Conservation (phyloP, 2,329 filamentous ascomycete species). For the Diaporthe humulicola region DNA sequence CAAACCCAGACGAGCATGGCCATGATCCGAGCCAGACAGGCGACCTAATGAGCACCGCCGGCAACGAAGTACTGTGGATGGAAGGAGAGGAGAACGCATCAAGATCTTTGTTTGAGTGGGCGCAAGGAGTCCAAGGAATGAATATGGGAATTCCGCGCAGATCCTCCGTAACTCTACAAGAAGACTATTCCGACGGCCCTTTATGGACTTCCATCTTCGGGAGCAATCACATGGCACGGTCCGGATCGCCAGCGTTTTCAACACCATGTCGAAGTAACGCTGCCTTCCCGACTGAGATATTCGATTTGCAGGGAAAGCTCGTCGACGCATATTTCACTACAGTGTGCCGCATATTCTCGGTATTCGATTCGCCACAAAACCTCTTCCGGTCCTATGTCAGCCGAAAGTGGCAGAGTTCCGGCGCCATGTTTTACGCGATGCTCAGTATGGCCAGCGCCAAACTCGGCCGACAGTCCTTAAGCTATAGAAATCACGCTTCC, state of each 20-base stretch:
- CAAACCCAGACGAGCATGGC: not conserved
- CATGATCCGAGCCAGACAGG: not conserved
- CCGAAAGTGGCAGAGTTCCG: not conserved
- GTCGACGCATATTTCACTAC: not conserved
- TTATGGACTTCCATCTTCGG: not conserved
- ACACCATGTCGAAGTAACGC: not conserved
- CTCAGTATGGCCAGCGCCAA: not conserved
- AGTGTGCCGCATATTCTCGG: not conserved
- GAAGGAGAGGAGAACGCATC: not conserved
- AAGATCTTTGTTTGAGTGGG: not conserved
- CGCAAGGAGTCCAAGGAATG: not conserved
- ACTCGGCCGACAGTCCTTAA: not conserved
- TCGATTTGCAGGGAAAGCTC: not conserved
- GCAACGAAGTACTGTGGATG: not conserved
- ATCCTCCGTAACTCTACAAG: not conserved
- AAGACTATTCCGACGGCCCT: not conserved
- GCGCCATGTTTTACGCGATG: not conserved
- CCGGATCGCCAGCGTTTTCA: not conserved
- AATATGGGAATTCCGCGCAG: not conserved
- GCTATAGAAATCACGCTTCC: not conserved
- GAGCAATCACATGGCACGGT: not conserved
- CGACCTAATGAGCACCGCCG: not conserved
- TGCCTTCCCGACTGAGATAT: not conserved
- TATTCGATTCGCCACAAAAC: not conserved
- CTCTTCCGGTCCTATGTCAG: not conserved